Percentiles rank a stretch among this genome's conserved stretches.
Evolutionary conservation across 805 yeast genomes (phyloP).

Genomic region (Metschnikowia lochheadii): DNA sequence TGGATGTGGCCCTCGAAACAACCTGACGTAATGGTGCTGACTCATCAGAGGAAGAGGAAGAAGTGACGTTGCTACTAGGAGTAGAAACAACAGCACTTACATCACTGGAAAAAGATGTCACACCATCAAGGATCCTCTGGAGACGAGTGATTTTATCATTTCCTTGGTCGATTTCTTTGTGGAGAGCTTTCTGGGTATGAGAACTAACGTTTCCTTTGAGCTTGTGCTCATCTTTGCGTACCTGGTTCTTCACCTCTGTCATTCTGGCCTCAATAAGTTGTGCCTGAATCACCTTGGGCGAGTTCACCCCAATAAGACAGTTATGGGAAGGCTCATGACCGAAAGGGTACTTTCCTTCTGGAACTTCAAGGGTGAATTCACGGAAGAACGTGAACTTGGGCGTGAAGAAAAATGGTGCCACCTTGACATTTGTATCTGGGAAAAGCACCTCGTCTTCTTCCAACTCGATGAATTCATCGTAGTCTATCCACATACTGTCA

Average conservation of each 20-base stretch:
- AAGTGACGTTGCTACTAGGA: conserved; percentile 1
- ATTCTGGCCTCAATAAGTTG: conserved; percentile 31
- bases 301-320: conserved; percentile 53
- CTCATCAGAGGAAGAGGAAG: not conserved
- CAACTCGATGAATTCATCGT: conserved; percentile 71
- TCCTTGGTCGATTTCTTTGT: conserved; percentile 5
- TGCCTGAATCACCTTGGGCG: conserved; percentile 55
- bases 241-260: conserved; percentile 12
- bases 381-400: conserved; percentile 62
- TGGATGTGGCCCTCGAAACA: conserved; percentile 15
- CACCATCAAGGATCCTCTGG: conserved; percentile 21
- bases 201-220: conserved; percentile 1
- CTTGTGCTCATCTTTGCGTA: conserved; percentile 12
- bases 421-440: conserved; percentile 40
- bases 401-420: conserved; percentile 46
- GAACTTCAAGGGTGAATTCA: conserved; percentile 42
- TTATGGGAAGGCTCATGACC: conserved; percentile 60
- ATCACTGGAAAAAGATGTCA: conserved; percentile 6
- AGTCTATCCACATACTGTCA: conserved; percentile 61
- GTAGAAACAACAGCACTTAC: not conserved
- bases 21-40: conserved; percentile 6
- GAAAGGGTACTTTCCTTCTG: conserved; percentile 50
- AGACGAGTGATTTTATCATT: conserved; percentile 24
- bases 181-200: not conserved
- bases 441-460: conserved; percentile 44